phyloP scores from a whole-genome alignment of 2,329 filamentous ascomycete species.

The Stachybotrys chlorohalonatus region DNA sequence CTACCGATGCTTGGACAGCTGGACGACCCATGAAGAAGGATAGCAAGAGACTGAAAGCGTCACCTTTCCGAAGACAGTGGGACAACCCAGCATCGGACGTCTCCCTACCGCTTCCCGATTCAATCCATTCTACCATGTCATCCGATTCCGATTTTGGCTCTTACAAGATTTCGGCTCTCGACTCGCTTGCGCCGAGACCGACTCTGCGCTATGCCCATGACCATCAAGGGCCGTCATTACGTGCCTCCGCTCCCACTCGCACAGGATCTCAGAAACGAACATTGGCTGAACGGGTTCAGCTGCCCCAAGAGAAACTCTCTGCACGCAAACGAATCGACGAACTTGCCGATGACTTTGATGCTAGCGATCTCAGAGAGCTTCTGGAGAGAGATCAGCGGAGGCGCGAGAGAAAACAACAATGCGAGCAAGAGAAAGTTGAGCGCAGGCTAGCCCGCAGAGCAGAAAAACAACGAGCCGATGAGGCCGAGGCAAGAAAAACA shows the following conservation, averaged over 20 bases:
- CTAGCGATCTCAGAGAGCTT: slow-evolving; percentile 73
- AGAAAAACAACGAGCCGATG: slow-evolving; percentile 55
- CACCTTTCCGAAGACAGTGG: slow-evolving; percentile 38
- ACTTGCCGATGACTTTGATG: slow-evolving; percentile 77
- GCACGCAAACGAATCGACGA: slow-evolving; percentile 56
- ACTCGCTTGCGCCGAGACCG: slow-evolving; percentile 76
- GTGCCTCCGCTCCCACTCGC: slow-evolving; percentile 35
- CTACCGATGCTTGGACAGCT: slow-evolving; percentile 48
- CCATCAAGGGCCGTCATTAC: slow-evolving; percentile 44
- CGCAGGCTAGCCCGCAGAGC: slow-evolving; percentile 55
- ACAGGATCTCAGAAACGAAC: slow-evolving; percentile 43
- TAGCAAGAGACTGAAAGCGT: slow-evolving; percentile 55
- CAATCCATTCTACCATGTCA: slow-evolving; percentile 68
- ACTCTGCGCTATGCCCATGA: slow-evolving; percentile 67
- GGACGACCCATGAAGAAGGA: slow-evolving; percentile 53
- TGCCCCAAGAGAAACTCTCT: slow-evolving; percentile 51
- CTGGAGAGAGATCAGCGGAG: slow-evolving; percentile 84
- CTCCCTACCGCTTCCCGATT: slow-evolving; percentile 65
- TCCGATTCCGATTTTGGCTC: slow-evolving; percentile 61
- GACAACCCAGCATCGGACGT: slow-evolving; percentile 60
- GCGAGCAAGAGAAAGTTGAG: slow-evolving; percentile 59
- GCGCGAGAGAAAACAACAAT: slow-evolving; percentile 61
- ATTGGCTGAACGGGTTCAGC: slow-evolving; percentile 39
- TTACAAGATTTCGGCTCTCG: slow-evolving; percentile 72
- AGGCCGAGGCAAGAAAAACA: slow-evolving; percentile 42